A percentile compares a stretch with the other conserved stretches of the same genome.
phyloP scores from a whole-genome alignment of 495 filamentous ascomycete genomes.

The Penicillium paradoxum region DNA sequence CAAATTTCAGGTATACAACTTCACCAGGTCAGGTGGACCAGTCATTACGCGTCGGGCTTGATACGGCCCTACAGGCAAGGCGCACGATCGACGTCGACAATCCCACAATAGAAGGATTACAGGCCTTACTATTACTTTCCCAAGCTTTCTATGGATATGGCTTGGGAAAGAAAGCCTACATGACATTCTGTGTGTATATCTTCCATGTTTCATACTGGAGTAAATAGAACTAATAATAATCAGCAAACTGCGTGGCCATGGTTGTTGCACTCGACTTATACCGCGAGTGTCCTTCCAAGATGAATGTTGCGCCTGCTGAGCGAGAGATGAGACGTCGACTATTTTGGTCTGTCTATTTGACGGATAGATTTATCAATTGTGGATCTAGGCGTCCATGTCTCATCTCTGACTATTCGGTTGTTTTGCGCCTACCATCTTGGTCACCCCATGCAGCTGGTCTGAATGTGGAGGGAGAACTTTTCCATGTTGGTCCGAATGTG shows the following conservation, averaged over 20 bases:
- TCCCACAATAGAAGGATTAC: slow-evolving; percentile 68
- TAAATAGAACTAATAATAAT: slow-evolving; percentile 3
- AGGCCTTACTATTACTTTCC: slow-evolving; percentile 69
- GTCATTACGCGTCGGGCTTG: slow-evolving; percentile 53
- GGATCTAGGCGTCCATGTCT: slow-evolving; percentile 74
- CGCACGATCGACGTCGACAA: slow-evolving; percentile 70
- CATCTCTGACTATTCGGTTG: slow-evolving; percentile 67
- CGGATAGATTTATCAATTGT: slow-evolving; percentile 73
- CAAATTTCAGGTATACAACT: slow-evolving; percentile 49
- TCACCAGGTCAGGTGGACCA: slow-evolving; percentile 57
- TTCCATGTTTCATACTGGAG: neutral
- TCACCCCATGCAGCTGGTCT: slow-evolving; percentile 47
- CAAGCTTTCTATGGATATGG: slow-evolving; percentile 70
- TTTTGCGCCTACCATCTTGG: slow-evolving; percentile 68
- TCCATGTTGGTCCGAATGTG: slow-evolving; percentile 67
- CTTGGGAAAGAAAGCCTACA: slow-evolving; percentile 80
- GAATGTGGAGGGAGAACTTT: slow-evolving; percentile 67
- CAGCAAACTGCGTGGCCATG: slow-evolving; percentile 77
- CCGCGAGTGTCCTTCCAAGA: slow-evolving; percentile 57
- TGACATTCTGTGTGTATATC: slow-evolving; percentile 62
- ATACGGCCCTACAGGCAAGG: slow-evolving; percentile 63
- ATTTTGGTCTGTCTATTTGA: slow-evolving; percentile 81
- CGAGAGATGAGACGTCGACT: slow-evolving; percentile 67
- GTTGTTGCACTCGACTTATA: slow-evolving; percentile 72
- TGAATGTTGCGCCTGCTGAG: slow-evolving; percentile 54